phyloP scores from a whole-genome alignment of 2,329 filamentous ascomycete genomes.

The Aotearoamyces nothofagi region DNA sequence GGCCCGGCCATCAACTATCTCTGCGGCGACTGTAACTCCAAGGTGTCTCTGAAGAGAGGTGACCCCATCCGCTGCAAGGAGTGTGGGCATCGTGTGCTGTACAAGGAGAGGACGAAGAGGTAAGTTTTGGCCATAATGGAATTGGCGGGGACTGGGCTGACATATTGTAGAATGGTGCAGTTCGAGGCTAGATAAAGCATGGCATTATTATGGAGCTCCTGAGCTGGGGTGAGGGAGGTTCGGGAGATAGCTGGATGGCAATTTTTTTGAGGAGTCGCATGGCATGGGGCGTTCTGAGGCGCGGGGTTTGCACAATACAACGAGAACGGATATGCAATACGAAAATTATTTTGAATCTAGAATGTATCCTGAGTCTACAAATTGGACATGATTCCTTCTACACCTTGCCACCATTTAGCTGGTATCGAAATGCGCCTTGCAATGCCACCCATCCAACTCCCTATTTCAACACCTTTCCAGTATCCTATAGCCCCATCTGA shows the following conservation, averaged over 20 bases:
- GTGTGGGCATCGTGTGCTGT: constrained; percentile 88
- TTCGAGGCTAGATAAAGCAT: constrained; percentile 78
- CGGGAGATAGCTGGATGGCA: no score
- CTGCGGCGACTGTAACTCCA: constrained; percentile 74
- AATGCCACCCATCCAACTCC: constrained; percentile 15
- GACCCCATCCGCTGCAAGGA: constrained; percentile 80
- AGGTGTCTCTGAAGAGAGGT: constrained; percentile 59
- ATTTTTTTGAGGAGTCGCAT: no score
- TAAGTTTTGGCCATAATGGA: constrained; percentile 28
- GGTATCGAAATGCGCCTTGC: constrained; percentile 18
- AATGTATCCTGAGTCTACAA: no score
- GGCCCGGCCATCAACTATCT: constrained; percentile 50
- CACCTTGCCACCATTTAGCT: constrained; percentile 5
- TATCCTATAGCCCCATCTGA: constrained; percentile 17
- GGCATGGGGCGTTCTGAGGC: no score
- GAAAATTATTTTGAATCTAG: no score
- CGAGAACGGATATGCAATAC: no score
- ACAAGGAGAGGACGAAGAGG: constrained; percentile 97
- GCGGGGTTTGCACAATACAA: no score
- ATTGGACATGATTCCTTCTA: no score
- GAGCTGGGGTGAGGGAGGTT: not conserved
- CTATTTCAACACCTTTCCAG: constrained; percentile 3
- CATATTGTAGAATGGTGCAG: constrained; percentile 76
- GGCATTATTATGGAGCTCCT: not conserved
- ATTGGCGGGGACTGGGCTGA: constrained; percentile 10